phyloP scores from a whole-genome alignment of 768 basidiomycete genomes.

The Lactifluus echinatus region DNA sequence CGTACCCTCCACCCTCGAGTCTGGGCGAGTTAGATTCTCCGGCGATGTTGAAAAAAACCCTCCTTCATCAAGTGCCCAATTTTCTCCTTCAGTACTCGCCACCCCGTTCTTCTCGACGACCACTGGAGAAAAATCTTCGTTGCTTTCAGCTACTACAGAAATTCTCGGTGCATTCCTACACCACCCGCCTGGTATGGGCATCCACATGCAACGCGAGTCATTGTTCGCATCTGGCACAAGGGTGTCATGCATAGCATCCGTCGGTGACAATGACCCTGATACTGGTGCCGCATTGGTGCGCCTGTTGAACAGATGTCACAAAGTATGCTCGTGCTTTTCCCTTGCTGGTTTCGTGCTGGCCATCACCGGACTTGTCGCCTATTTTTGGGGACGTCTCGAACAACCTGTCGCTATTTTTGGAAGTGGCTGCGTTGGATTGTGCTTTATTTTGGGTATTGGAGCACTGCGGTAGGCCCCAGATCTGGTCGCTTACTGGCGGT shows the following conservation, averaged over 20 bases:
- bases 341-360: slow-evolving; percentile 6
- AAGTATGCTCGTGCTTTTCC: slow-evolving; percentile 2
- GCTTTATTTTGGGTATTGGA: slow-evolving; percentile 3
- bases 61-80: neutral
- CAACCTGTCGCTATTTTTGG: slow-evolving; percentile 4
- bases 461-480: slow-evolving; percentile 4
- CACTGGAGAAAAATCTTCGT: neutral
- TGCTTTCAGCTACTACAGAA: neutral
- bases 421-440: slow-evolving; percentile 8
- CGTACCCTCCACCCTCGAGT: slow-evolving; percentile 2
- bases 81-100: neutral
- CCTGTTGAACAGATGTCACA: slow-evolving; percentile 4
- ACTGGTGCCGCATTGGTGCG: neutral
- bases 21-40: neutral
- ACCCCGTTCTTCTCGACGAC: neutral
- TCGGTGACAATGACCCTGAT: neutral
- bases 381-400: slow-evolving; percentile 5
- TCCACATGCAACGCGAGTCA: slow-evolving; percentile 2
- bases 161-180: neutral
- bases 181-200: neutral
- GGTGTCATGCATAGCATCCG: neutral
- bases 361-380: slow-evolving; percentile 2
- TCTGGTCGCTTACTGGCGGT: neutral
- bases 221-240: neutral
- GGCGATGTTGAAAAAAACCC: neutral